Evolutionary conservation across 192 early-diverging fungal genomes (phyloP).

Genomic region (Geosiphon pyriformis): DNA sequence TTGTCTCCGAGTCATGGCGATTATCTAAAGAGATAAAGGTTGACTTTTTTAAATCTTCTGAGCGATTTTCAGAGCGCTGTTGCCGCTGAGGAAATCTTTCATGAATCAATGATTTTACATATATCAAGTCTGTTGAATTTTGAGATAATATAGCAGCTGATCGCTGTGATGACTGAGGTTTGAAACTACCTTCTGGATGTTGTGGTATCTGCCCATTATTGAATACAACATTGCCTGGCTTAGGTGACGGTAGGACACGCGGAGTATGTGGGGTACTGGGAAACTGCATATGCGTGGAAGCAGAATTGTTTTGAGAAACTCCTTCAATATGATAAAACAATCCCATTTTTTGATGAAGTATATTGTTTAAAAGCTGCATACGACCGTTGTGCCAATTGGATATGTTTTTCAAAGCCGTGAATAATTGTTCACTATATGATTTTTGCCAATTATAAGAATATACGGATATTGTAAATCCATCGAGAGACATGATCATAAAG

Average conservation of each 20-base stretch:
- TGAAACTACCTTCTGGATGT: not conserved
- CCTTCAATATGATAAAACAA: conserved; percentile 47
- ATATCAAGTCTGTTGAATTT: conserved; percentile 20
- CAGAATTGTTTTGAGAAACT: conserved; percentile 28
- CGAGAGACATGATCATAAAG: conserved; percentile 45
- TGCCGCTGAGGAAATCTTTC: conserved; percentile 30
- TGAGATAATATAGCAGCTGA: conserved; percentile 4
- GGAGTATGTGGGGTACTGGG: not conserved
- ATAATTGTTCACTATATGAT: conserved; percentile 41
- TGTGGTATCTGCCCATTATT: not conserved
- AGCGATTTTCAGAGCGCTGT: not conserved
- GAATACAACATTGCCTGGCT: not conserved
- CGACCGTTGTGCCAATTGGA: conserved; percentile 46
- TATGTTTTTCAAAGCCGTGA: conserved; percentile 33
- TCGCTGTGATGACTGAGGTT: not conserved
- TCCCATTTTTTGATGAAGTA: conserved; percentile 57
- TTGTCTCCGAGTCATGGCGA: not conserved
- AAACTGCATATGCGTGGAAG: not conserved
- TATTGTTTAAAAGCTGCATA: conserved; percentile 42
- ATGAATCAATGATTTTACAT: conserved; percentile 32
- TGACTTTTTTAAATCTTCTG: conserved; percentile 7
- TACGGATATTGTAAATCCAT: conserved; percentile 34
- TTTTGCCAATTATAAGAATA: conserved; percentile 54
- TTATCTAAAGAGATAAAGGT: not conserved
- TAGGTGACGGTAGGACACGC: not conserved